Base-by-base conservation (phyloP, 768 basidiomycete species). In the Boletus barrowsii region DNA sequence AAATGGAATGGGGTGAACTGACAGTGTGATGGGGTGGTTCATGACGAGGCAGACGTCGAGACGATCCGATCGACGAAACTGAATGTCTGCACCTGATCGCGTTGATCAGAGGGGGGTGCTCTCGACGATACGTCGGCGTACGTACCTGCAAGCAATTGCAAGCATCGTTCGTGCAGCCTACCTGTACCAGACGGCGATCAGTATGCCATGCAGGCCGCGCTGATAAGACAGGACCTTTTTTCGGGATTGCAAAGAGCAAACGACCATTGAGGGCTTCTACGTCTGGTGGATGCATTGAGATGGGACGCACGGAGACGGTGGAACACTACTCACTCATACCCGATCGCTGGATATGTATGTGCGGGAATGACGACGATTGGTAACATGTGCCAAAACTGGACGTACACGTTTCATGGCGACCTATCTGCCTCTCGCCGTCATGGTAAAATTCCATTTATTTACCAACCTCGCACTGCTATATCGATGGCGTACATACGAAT, bases 1-100 rank as follows among this genome's bases (percentile, higher is more conserved):
- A 11, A 6, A 13, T 3, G 15, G 47, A 4, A 26, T 3, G 26
- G 14, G 13, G 30, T 6, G 18, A 7, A n/a, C 37, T 55, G 64
- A 96, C 96, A 99, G 85, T 3, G 93, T 93, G 55, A 98, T 91
- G 41, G 85, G 85, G 65, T 93, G 95, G 68, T 99, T 99, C 60
- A 87, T 79, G 10, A 90, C 92, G n/a, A 98, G 80, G 64, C 88
- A 91, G 35, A 98, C 92, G 67, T 99, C 97, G 51, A 98, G 79
- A 61, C 96, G 78, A 67, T 88, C 79, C 58, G 88, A 86, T 64
- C 92, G 80, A 59, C 88, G 87, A 72, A 96, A 98, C 70, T 96
- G 89, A 61, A 98, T 92, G 71, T 99, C 95, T 62, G 97, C 94
- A 47, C 95, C 93, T 91, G 65, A 24, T 26, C 18, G 10, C 26